A percentile compares a stretch with the other conserved stretches of the same genome.
phyloP scores from a whole-genome alignment of 2,329 filamentous ascomycete species.

The Ophiostoma triangulosporum region DNA sequence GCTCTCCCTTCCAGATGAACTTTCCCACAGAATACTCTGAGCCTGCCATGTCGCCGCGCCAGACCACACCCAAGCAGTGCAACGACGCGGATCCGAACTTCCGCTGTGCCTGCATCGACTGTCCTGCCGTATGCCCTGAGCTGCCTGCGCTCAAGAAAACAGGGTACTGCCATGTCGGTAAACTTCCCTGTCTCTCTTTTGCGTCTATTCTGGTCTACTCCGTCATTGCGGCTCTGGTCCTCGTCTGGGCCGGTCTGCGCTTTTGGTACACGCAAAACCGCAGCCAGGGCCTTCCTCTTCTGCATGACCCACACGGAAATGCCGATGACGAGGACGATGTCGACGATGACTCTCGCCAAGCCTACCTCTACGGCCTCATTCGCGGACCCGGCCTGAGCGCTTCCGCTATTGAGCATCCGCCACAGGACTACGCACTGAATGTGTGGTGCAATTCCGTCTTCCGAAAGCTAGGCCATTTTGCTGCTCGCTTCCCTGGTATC shows the following conservation, averaged over 20 bases:
- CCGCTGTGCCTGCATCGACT: slow-evolving; percentile 88
- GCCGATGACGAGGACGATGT: slow-evolving; percentile 57
- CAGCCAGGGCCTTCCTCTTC: slow-evolving; percentile 68
- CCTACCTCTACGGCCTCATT: slow-evolving; percentile 8
- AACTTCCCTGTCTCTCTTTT: slow-evolving; percentile 88
- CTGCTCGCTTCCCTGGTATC: slow-evolving; percentile 70
- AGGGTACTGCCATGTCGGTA: slow-evolving; percentile 67
- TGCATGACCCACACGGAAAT: slow-evolving; percentile 67
- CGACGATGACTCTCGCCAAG: slow-evolving; percentile 46
- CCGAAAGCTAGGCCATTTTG: slow-evolving; percentile 62
- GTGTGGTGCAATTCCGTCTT: slow-evolving; percentile 70
- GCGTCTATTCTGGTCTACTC: slow-evolving; percentile 79
- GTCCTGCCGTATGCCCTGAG: slow-evolving; percentile 69
- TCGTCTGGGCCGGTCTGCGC: slow-evolving; percentile 61
- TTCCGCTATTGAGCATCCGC: slow-evolving; percentile 29
- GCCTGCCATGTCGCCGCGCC: slow-evolving; percentile 55
- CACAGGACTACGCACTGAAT: slow-evolving; percentile 71
- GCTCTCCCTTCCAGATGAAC: slow-evolving; percentile 97
- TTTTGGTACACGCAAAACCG: slow-evolving; percentile 26
- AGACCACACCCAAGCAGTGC: slow-evolving; percentile 69
- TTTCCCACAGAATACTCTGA: slow-evolving; percentile 55
- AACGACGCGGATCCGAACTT: slow-evolving; percentile 79
- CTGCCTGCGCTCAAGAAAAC: slow-evolving; percentile 61
- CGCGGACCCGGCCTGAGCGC: neutral
- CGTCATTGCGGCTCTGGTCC: slow-evolving; percentile 54